phyloP scores from a whole-genome alignment of 345 rosid genomes.

The Eucalyptus pauciflora region DNA sequence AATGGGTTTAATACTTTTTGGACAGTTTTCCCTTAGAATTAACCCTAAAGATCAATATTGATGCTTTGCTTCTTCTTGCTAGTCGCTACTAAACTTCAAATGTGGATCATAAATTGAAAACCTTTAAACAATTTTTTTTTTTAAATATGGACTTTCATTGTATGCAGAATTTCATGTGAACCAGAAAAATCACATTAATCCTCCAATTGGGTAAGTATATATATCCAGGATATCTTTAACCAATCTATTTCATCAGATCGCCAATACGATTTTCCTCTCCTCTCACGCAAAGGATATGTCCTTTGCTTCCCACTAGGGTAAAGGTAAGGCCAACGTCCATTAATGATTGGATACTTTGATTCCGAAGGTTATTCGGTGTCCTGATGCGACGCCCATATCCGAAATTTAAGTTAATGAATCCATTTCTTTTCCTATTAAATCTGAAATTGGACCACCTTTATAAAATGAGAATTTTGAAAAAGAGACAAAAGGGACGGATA shows the following conservation, averaged over 20 bases:
- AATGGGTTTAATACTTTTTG: too few species aligned
- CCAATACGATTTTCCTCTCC: background rate
- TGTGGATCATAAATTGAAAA: background rate
- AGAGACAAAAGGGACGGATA: background rate
- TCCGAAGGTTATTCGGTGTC: background rate
- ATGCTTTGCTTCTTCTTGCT: background rate
- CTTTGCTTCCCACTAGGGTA: constrained; percentile 35
- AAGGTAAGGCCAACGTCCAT: constrained; percentile 4
- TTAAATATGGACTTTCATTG: background rate
- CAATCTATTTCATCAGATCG: background rate
- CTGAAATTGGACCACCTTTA: background rate
- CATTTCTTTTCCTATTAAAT: background rate
- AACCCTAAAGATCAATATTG: background rate
- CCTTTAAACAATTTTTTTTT: background rate
- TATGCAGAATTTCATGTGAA: background rate
- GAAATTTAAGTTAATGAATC: background rate
- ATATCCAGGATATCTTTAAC: background rate
- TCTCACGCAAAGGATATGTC: constrained; percentile 25
- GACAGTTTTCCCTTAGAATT: background rate
- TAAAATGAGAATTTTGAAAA: background rate
- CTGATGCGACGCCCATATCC: background rate
- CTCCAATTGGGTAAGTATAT: background rate
- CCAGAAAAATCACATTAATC: background rate
- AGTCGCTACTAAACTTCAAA: background rate
- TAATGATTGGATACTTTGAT: background rate